phyloP scores from a whole-genome alignment of 2,329 filamentous ascomycete genomes.

The Plenodomus tracheiphilus region DNA sequence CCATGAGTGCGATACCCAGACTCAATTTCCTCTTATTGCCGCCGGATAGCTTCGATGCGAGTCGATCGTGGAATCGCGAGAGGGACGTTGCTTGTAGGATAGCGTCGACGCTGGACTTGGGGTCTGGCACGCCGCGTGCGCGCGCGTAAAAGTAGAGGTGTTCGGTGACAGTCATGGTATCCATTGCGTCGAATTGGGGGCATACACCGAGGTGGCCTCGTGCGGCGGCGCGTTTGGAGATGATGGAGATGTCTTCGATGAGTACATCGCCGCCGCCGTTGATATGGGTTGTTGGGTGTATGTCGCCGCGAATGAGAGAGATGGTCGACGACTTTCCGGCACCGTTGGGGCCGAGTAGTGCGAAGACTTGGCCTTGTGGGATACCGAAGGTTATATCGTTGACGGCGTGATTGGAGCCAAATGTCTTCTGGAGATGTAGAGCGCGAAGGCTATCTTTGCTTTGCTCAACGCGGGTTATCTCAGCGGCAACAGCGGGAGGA shows the following conservation, averaged over 20 bases:
- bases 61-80: slow-evolving; percentile 68
- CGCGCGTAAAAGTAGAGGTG: slow-evolving; percentile 87
- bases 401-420: slow-evolving; percentile 73
- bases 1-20: slow-evolving; percentile 88
- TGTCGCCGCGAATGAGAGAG: slow-evolving; percentile 84
- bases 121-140: slow-evolving; percentile 74
- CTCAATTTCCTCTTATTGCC: slow-evolving; percentile 94
- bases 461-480: slow-evolving; percentile 65
- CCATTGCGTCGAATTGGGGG: slow-evolving; percentile 76
- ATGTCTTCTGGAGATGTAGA: slow-evolving; percentile 77
- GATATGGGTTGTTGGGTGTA: slow-evolving; percentile 65
- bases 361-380: slow-evolving; percentile 79
- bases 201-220: slow-evolving; percentile 85
- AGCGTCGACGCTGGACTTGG: slow-evolving; percentile 75
- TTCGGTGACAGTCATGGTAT: slow-evolving; percentile 86
- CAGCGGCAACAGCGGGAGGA: slow-evolving; percentile 63
- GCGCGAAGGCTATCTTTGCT: slow-evolving; percentile 74
- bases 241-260: slow-evolving; percentile 77
- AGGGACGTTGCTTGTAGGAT: slow-evolving; percentile 83
- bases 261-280: slow-evolving; percentile 74
- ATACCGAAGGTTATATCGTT: slow-evolving; percentile 87
- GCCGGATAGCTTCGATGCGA: slow-evolving; percentile 79
- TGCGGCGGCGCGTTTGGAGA: slow-evolving; percentile 70
- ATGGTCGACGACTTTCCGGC: slow-evolving; percentile 92
- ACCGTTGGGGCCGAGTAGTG: slow-evolving; percentile 85